A percentile compares a stretch with the other conserved stretches of the same genome.
Evolutionary conservation across 345 rosid species (phyloP).

Genomic region (thale cress (Arabidopsis thaliana)): TAIR10.1 NC_003076.8:9619501-9620000

Average conservation of each 20-base stretch:
- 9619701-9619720: constrained; percentile 76
- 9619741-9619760: constrained; percentile 69
- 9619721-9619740: constrained; percentile 80
- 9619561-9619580: neutral
- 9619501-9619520: constrained; percentile 92
- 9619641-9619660: constrained; percentile 59
- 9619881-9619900: neutral
- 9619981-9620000: neutral
- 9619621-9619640: constrained; percentile 65
- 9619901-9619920: neutral
- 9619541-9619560: constrained; percentile 3
- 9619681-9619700: constrained; percentile 67
- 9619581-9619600: constrained; percentile 70
- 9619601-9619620: constrained; percentile 76
- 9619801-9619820: constrained; percentile 61
- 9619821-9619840: neutral
- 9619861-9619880: neutral
- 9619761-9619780: constrained; percentile 88
- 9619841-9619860: neutral
- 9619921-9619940: neutral
- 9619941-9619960: neutral
- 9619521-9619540: constrained; percentile 11
- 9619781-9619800: constrained; percentile 82
- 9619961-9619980: neutral
- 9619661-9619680: constrained; percentile 73